Evolutionary conservation across 768 basidiomycete genomes (phyloP), one percentile per base, ranked within the genome.

Genomic region (Termitomyces titanicus): DNA sequence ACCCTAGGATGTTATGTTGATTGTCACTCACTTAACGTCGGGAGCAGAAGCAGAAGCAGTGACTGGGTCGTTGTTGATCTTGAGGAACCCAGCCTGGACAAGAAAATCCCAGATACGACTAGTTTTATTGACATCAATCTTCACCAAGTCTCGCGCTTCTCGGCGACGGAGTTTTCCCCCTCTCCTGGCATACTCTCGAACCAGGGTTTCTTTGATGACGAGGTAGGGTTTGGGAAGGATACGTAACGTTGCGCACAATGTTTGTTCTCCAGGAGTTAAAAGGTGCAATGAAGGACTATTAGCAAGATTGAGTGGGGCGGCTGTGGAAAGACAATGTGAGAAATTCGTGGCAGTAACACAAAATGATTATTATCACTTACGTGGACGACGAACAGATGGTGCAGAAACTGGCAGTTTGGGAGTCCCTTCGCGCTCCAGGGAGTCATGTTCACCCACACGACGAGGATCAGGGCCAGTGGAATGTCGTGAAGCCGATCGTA

Each of bases 201-300:
- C 86, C 39, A 97, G 82, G 5, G 89, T 92, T 70, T 97, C 94
- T 68, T 99, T 99, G 73, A 98, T 91, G 57, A 90, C 84, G 49
- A 99, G 84, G 68, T 97, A 99, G 0, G 97, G 94, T 65, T 93
- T 92, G 0, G 97, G 96, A 18, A 97, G 79, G 55, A 99, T 94
- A 6, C 94, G 88, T 29, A 98, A 79, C 53, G 83, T 80, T 2
- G 93, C 90, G 68, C 97, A 98, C 20, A 98, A 84, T 0, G 80
- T 75, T 68, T 94, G 92, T 71, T 99, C 96, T 27, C 85, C 86
- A 11, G 85, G 80, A 1, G 92, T 90, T 61, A 99, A 88, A 9
- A 99, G 81, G 65, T 98, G 92, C 5, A 98, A 74, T 0, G 89
- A 92, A 0, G 90, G 88, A 60, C 92, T 88, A 66, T 94, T 94